Evolutionary conservation across 2,329 filamentous ascomycete species (phyloP).

Genomic region (Thielaviopsis punctulata): DNA sequence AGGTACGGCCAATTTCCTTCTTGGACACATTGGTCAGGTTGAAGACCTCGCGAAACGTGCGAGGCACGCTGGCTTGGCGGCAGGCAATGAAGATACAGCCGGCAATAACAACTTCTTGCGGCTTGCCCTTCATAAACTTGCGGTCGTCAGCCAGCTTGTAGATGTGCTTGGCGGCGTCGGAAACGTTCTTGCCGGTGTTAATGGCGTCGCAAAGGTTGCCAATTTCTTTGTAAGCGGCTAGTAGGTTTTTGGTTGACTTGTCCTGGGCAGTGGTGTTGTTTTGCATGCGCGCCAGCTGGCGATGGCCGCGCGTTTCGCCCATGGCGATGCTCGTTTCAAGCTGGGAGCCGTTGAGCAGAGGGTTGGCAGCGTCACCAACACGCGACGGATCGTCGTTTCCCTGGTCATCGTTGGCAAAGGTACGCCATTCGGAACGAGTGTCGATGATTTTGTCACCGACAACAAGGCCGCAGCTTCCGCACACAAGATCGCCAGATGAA

Average conservation of each 20-base stretch:
- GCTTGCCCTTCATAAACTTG: conserved; percentile 89
- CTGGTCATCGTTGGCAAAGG: conserved; percentile 95
- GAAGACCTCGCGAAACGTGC: conserved; percentile 90
- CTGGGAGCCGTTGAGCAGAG: conserved; percentile 76
- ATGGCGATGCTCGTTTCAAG: conserved; percentile 78
- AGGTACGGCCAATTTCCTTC: conserved; percentile 92
- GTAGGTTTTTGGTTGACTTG: conserved; percentile 65
- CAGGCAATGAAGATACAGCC: conserved; percentile 97
- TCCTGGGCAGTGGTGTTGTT: conserved; percentile 68
- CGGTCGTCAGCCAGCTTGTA: conserved; percentile 90
- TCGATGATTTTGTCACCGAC: conserved; percentile 85
- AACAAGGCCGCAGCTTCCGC: conserved; percentile 78
- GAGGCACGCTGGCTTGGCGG: conserved; percentile 68
- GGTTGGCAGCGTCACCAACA: conserved; percentile 88
- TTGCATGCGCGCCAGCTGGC: conserved; percentile 67
- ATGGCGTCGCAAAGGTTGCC: conserved; percentile 73
- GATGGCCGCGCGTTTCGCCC: conserved; percentile 52
- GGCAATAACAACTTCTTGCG: conserved; percentile 81
- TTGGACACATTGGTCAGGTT: conserved; percentile 85
- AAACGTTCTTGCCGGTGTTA: conserved; percentile 61
- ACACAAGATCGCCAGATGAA: conserved; percentile 82
- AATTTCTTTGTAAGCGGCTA: conserved; percentile 81
- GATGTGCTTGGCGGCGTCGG: conserved; percentile 82
- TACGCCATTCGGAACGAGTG: conserved; percentile 94
- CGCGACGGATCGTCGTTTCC: conserved; percentile 91